Evolutionary conservation across 1,284 basidiomycete species (phyloP), one percentile per base, ranked within the genome.

Genomic region (Wallemia mellicola): DNA sequence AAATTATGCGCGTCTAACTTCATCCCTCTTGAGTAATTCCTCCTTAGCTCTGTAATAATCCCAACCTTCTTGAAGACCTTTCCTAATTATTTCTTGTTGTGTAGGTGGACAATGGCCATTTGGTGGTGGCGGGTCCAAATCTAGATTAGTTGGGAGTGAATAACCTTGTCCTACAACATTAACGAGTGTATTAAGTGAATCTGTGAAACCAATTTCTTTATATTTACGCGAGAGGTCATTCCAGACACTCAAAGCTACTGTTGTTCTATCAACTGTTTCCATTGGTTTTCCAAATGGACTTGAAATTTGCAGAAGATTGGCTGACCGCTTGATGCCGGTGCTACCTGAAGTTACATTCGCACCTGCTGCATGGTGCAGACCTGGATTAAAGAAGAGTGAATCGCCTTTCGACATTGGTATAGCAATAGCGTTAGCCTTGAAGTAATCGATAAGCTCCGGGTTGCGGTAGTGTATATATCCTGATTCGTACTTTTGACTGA

Each of bases 351-450:
- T 62, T 2, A 24, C 25, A 27, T 64, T 64, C 3, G 56, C 54
- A 11, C 64, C 64, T 0, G 64, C 62, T 14, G 63, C 62, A 33
- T 64, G 64, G 60, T 63, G 62, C 27, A 62, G 61, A 9, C 63
- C 64, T n/a, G 64, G 64, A 56, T 64, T 64, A 60, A 64, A 64
- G 61, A 63, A 64, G 1, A 64, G 25, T 22, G 62, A 62, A 59
- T 64, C 64, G 27, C 64, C 64, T 33, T 60, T 58, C 11, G 24
- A 0, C 3, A 64, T 61, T 0, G 61, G 59, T 1, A 64, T 26
- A 54, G 63, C 63, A 25, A 63, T 55, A 11, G 55, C 55, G 55
- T 27, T 19, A 11, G 25, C 25, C 22, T 26, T 28, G 55, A 57
- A 57, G 55, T 26, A 26, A 5, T 26, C 27, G 15, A 28, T 25